Evolutionary conservation across 2,329 filamentous ascomycete species (phyloP), one percentile per base, ranked within the genome.

Genomic region (Cyanodermella asteris): DNA sequence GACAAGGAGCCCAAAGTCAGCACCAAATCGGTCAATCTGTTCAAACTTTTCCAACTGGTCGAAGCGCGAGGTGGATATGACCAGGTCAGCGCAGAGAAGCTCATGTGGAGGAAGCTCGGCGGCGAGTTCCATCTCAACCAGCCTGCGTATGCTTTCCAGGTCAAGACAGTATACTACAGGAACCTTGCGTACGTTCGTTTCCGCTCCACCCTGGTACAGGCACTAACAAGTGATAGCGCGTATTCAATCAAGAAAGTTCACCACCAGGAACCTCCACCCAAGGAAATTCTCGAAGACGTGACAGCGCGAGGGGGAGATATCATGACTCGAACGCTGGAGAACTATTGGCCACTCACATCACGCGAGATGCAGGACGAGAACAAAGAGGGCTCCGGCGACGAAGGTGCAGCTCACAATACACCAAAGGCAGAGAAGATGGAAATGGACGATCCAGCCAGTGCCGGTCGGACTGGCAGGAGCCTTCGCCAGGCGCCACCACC

Each of bases 111-210:
- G 34, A 69, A 68, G 38, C 62, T 91, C 38, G 76, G 73, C 8
- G 61, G 70, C 26, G 71, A 81, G 38, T 72, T 91, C 29, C 67
- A 76, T 24, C 64, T 82, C 34, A 81, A 84, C 42, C 68, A 77
- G 31, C 64, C 78, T 5, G 77, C 78, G n/a, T 68, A 80, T 30
- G 80, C 78, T 9, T 91, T 90, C 50, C 64, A 74, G 30, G 56
- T 91, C 28, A 91, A 91, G 52, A 73, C 75, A 28, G 70, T 75
- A 33, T 91, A 87, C 53, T 90, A 90, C 56, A 82, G 80, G 47
- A 80, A 84, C 39, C 62, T 91, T 22, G 73, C 74, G 55, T 61
- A 44, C 30, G 56, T 41, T 8, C 15, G 13, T 16, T 13, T 18
- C 20, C 7, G 18, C 15, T 6, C 12, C 17, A 22, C 16, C n/a